These are phyloP conservation scores for Phellinidium pouzarii DNA, from an alignment of 1,284 basidiomycete genomes.

Conservation along the genomic window DNA sequence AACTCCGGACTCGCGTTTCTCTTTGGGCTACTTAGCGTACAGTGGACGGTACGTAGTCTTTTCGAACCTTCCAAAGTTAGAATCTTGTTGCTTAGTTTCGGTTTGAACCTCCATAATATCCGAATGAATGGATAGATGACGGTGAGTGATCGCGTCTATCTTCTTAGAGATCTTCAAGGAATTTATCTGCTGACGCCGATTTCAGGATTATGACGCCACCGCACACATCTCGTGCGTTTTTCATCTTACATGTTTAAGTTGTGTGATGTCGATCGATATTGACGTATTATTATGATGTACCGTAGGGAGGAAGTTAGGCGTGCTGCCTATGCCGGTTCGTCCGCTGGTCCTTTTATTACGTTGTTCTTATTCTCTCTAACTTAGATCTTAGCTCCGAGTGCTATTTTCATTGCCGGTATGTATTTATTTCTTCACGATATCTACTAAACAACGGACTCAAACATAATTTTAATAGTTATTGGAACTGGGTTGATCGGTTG, in stretches of 20 bases:
- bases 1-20: constrained; percentile 80
- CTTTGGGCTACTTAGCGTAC: constrained; percentile 83
- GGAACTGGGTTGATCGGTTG: constrained; percentile 82
- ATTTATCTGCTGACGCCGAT: neutral
- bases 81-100: no score
- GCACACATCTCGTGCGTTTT: constrained; percentile 79
- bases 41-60: constrained; percentile 79
- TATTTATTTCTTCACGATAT: neutral
- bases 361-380: constrained; percentile 1
- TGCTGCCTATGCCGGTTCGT: constrained; percentile 75
- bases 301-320: constrained; percentile 79
- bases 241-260: no score
- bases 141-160: constrained; percentile 30
- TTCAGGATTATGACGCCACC: constrained; percentile 61
- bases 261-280: neutral
- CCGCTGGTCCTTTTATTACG: neutral
- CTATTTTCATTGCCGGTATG: constrained; percentile 78
- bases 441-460: neutral
- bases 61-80: constrained; percentile 12
- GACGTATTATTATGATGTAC: neutral
- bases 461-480: constrained; percentile 41
- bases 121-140: constrained; percentile 47
- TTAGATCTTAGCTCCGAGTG: constrained; percentile 46
- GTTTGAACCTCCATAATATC: neutral
- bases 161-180: no score